phyloP scores from a whole-genome alignment of 2,329 filamentous ascomycete genomes.

The Fusarium gaditjirri region DNA sequence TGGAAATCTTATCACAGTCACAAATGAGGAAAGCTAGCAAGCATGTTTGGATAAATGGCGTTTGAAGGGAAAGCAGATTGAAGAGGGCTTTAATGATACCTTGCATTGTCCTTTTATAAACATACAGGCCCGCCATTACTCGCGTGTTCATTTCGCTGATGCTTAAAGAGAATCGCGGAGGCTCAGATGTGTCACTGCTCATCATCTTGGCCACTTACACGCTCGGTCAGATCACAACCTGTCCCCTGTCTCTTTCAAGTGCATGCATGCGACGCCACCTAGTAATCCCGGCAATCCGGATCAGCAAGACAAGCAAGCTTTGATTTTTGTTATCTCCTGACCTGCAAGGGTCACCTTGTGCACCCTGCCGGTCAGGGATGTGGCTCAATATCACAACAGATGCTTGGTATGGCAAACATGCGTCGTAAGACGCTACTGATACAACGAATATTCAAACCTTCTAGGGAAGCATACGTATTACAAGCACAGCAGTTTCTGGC shows the following conservation, averaged over 20 bases:
- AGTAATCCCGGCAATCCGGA: background rate
- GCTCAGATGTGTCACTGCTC: background rate
- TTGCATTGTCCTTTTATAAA: background rate
- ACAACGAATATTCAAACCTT: background rate
- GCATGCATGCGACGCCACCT: background rate
- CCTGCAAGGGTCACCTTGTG: conserved; percentile 1
- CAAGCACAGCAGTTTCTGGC: background rate
- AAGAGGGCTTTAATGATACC: conserved; percentile 24
- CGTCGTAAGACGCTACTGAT: background rate
- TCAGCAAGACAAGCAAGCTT: background rate
- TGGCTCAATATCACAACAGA: background rate
- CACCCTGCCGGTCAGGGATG: background rate
- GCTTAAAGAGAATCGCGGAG: background rate
- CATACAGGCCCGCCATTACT: background rate
- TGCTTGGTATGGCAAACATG: background rate
- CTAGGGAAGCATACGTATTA: background rate
- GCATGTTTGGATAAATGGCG: conserved; percentile 17
- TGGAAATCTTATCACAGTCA: conserved; percentile 26
- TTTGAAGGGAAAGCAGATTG: conserved; percentile 27
- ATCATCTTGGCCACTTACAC: conserved; percentile 1
- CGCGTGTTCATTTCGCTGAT: background rate
- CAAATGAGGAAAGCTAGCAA: conserved; percentile 5
- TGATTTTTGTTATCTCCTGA: background rate
- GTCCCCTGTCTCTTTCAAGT: background rate
- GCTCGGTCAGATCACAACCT: background rate